Conservation (phyloP, 768 basidiomycete species). For the Hortiboletus campestris region DNA sequence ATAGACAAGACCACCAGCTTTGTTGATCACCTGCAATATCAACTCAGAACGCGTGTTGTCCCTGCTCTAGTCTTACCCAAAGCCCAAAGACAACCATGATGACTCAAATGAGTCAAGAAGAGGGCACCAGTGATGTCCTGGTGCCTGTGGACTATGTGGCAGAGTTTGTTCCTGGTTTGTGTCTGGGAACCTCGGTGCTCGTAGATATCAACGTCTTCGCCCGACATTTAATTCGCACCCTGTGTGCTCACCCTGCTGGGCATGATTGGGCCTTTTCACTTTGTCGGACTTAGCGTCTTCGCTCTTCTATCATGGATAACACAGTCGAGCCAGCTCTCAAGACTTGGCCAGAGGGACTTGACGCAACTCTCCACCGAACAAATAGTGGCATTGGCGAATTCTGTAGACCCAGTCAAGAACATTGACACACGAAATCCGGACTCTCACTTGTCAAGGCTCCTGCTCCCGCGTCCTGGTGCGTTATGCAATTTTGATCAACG, state of each 20-base stretch:
- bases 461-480: constrained; percentile 83
- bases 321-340: constrained; percentile 30
- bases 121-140: background rate
- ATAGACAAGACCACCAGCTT: constrained; percentile 96
- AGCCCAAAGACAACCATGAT: constrained; percentile 79
- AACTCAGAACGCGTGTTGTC: constrained; percentile 1
- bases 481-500: constrained; percentile 14
- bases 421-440: constrained; percentile 62
- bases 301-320: constrained; percentile 21
- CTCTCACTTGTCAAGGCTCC: constrained; percentile 77
- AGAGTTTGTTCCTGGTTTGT: background rate
- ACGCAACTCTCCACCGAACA: constrained; percentile 47
- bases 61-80: constrained; percentile 55
- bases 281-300: constrained; percentile 9
- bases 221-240: constrained; percentile 2
- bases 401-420: constrained; percentile 64
- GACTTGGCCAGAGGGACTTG: constrained; percentile 38
- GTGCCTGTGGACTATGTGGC: background rate
- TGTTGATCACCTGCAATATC: constrained; percentile 80
- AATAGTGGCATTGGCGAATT: constrained; percentile 48
- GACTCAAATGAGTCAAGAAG: constrained; percentile 5
- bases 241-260: background rate
- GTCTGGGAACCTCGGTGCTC: background rate
- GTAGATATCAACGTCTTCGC: constrained; percentile 6
- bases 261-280: constrained; percentile 17